A percentile compares a stretch with the other conserved stretches of the same genome.
Evolutionary conservation across 2,329 filamentous ascomycete genomes (phyloP).

Genomic region (Escovopsis sp.): DNA sequence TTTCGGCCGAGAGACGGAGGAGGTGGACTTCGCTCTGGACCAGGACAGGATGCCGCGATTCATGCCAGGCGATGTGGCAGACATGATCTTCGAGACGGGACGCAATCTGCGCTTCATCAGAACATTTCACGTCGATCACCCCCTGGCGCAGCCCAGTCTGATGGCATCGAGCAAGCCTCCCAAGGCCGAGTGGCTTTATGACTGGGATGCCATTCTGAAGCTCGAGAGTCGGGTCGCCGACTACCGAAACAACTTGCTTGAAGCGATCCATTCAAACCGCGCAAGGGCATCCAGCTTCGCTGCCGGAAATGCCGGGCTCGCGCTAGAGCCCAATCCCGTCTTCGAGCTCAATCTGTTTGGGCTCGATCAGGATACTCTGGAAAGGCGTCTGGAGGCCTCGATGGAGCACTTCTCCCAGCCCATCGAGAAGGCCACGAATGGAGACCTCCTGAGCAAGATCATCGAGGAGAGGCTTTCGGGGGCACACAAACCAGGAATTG

Average conservation of each 20-base stretch:
- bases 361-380: constrained; percentile 30
- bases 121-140: constrained; percentile 55
- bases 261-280: constrained; percentile 10
- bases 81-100: constrained; percentile 65
- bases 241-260: constrained; percentile 18
- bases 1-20: constrained; percentile 40
- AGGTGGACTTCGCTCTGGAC: constrained; percentile 49
- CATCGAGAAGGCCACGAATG: constrained; percentile 9
- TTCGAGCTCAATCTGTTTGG: constrained; percentile 23
- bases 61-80: constrained; percentile 53
- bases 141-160: constrained; percentile 41
- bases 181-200: constrained; percentile 51
- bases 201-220: constrained; percentile 52
- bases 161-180: constrained; percentile 37
- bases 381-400: constrained; percentile 33
- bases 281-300: neutral
- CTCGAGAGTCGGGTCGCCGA: constrained; percentile 43
- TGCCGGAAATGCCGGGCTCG: neutral
- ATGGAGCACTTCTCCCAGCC: constrained; percentile 29
- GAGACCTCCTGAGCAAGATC: constrained; percentile 26
- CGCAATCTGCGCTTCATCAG: constrained; percentile 61
- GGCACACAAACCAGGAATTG: constrained; percentile 8
- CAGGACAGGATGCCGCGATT: constrained; percentile 55
- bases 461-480: constrained; percentile 26
- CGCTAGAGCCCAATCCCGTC: constrained; percentile 4